phyloP scores from a whole-genome alignment of 2,329 filamentous ascomycete genomes.

The Thielaviopsis populi region DNA sequence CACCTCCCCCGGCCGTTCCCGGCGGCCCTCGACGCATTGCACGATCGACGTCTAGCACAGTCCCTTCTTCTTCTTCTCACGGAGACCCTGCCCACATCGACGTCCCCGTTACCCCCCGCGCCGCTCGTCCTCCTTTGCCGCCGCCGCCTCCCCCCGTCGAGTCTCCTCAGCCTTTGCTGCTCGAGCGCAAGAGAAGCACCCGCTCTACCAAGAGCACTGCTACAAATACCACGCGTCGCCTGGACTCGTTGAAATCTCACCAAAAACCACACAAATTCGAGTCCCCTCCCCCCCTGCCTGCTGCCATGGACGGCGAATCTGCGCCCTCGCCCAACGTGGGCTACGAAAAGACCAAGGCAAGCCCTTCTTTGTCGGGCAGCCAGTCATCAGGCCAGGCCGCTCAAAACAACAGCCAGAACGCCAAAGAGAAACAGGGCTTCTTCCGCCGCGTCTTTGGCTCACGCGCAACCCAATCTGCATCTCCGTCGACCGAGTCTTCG shows the following conservation, averaged over 20 bases:
- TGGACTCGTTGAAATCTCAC: not conserved
- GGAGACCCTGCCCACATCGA: slow-evolving; percentile 16
- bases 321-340: slow-evolving; percentile 44
- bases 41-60: slow-evolving; percentile 18
- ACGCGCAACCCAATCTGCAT: slow-evolving; percentile 33
- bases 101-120: slow-evolving; percentile 5
- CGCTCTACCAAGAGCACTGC: slow-evolving; percentile 36
- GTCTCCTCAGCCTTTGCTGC: slow-evolving; percentile 27
- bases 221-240: slow-evolving; percentile 10
- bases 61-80: slow-evolving; percentile 8
- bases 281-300: slow-evolving; percentile 20
- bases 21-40: slow-evolving; percentile 51
- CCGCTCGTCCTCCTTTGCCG: not conserved
- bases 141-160: not conserved
- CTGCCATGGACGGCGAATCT: slow-evolving; percentile 31
- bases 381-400: slow-evolving; percentile 22
- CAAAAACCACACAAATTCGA: not conserved
- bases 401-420: slow-evolving; percentile 29
- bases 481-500: slow-evolving; percentile 18
- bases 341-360: slow-evolving; percentile 43
- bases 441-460: slow-evolving; percentile 83
- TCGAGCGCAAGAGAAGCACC: slow-evolving; percentile 42
- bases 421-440: slow-evolving; percentile 68
- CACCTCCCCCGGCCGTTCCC: slow-evolving; percentile 72
- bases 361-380: slow-evolving; percentile 34